Evolutionary conservation across 1,284 basidiomycete species (phyloP).

Genomic region (Amylostereum chailletii): DNA sequence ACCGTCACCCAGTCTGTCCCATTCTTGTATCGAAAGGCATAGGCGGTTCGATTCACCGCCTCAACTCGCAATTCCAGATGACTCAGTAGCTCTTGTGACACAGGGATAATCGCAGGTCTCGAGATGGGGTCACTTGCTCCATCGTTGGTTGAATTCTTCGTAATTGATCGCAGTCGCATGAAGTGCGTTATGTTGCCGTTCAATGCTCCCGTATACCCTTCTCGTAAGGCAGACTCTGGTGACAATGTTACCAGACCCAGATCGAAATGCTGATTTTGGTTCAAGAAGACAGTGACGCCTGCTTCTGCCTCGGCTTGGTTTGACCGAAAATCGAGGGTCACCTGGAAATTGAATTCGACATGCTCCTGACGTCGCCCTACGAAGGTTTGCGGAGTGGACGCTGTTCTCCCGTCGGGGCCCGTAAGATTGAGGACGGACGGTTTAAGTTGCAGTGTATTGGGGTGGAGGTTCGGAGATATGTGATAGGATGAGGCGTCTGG

Average conservation of each 20-base stretch:
- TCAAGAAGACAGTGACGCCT: constrained; percentile 21
- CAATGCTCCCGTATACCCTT: background rate
- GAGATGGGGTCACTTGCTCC: constrained; percentile 4
- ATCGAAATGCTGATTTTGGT: constrained; percentile 21
- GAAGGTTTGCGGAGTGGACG: constrained; percentile 12
- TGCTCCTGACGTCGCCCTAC: constrained; percentile 20
- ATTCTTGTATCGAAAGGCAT: constrained; percentile 3
- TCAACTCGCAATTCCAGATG: constrained; percentile 1
- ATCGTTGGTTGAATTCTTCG: constrained; percentile 1
- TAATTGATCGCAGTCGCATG: constrained; percentile 4
- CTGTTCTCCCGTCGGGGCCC: constrained; percentile 15
- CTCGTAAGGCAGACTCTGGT: background rate
- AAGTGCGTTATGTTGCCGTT: background rate
- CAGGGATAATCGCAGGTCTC: constrained; percentile 1
- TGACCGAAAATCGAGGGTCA: constrained; percentile 12
- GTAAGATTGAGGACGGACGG: constrained; percentile 22
- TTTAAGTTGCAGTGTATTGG: constrained; percentile 17
- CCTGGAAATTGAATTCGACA: constrained; percentile 13
- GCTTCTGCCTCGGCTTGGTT: constrained; percentile 17
- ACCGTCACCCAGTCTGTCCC: background rate
- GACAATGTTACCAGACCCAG: constrained; percentile 18
- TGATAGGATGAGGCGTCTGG: constrained; percentile 18
- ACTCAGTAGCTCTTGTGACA: background rate
- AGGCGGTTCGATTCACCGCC: constrained; percentile 5
- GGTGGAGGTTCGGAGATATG: constrained; percentile 16